Base-by-base conservation (phyloP, 805 yeast species). In the Candida rishiriensis region DNA sequence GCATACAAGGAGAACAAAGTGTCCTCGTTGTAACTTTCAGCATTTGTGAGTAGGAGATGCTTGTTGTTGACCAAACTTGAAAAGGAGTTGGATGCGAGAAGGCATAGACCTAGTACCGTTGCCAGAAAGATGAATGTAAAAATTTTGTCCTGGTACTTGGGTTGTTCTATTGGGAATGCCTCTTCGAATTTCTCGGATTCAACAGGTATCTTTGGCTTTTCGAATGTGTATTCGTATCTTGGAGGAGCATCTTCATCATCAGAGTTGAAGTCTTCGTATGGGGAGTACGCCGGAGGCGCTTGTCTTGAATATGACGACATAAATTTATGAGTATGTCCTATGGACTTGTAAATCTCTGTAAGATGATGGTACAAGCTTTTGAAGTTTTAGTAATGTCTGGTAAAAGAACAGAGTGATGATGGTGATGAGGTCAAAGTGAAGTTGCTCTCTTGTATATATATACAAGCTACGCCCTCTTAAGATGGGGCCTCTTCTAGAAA, bases 121-220 rank as follows among this genome's bases (percentile, higher is more conserved):
- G 48, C 64, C 1, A 65, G 28, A 16, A 65, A 66, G 8, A 87
- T 72, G 9, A 84, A 49, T 0, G 86, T 74, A 58, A 85, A 84
- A 0, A 83, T 78, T 75, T 82, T 75, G 62, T 88, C 96, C 56
- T 88, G 81, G 65, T 71, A 78, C 46, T 67, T 75, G 1, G 89
- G 88, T 43, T 65, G 65, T 29, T 72, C 75, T 28, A 86, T 72
- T 49, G 80, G 77, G 63, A 88, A 88, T 1, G 83, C 76, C 39
- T 86, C 80, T 29, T 81, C 86, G 59, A 81, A 88, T 5, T 73
- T 67, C 28, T 64, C 66, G 39, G 54, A 46, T 30, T 54, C 59
- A 21, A 49, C 49, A n/a, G 66, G 68, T 8, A 52, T 38, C 28
- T 47, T 51, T 2, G 66, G 64, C 26, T 55, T 60, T 39, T 62